These are phyloP conservation scores for Cystobasidium tubakii DNA, from an alignment of 768 basidiomycete genomes.

Conservation along the genomic window DNA sequence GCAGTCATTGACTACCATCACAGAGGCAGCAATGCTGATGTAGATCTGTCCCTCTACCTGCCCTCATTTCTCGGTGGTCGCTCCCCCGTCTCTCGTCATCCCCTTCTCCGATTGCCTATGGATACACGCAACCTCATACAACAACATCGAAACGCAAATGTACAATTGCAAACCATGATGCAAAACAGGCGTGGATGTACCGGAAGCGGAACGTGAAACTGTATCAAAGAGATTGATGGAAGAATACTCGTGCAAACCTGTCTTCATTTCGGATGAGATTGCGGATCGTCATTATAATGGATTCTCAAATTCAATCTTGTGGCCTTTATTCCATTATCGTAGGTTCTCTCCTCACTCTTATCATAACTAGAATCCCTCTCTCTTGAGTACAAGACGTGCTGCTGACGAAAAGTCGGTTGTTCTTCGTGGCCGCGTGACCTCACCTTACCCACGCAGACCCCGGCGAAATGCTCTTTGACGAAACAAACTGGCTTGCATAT, in stretches of 20 bases:
- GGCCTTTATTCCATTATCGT: constrained; percentile 94
- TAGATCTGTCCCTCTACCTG: too few species aligned
- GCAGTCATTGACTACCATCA: too few species aligned
- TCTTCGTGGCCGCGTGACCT: neutral
- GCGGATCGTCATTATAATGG: constrained; percentile 98
- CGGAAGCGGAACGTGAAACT: constrained; percentile 76
- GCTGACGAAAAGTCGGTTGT: constrained; percentile 5
- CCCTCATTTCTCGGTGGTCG: too few species aligned
- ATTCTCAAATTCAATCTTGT: constrained; percentile 98
- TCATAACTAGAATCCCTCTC: too few species aligned
- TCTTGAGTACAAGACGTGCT: too few species aligned
- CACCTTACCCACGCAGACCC: constrained; percentile 58
- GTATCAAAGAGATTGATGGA: constrained; percentile 89
- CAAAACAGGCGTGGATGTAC: constrained; percentile 74
- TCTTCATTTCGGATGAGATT: constrained; percentile 94
- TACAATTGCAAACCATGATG: neutral
- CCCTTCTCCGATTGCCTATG: neutral
- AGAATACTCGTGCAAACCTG: constrained; percentile 94
- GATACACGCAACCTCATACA: too few species aligned
- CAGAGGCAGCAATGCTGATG: too few species aligned
- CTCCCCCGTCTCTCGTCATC: neutral
- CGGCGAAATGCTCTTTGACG: constrained; percentile 99
- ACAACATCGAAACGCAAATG: too few species aligned
- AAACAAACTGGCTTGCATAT: constrained; percentile 96
- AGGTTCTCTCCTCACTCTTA: constrained; percentile 13